Base-by-base conservation (phyloP, 768 basidiomycete species). In the Russula abietina region DNA sequence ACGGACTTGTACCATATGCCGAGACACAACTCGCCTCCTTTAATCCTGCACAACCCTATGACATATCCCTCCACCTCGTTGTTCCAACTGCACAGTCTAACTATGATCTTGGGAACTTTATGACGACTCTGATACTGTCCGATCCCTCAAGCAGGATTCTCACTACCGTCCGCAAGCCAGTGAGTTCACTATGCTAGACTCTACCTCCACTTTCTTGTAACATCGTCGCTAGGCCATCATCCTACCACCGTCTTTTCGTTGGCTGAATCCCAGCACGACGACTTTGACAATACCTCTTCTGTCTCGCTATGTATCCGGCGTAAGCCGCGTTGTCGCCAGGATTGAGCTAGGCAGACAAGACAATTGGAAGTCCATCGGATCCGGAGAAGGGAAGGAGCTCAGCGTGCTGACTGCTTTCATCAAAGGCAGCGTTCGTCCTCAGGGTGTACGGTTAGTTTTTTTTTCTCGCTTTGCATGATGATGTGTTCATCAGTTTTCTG, bases 41-140 rank as follows among this genome's bases (percentile, higher is more conserved):
- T 33, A 78, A 80, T 55, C 69, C 81, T 19, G 75, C 79, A 41
- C 91, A 92, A 65, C 81, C 82, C n/a, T 93, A 93, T 60, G 84
- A 91, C 65, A 76, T 93, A 55, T 84, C 84, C 49, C 73, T 93
- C 17, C 81, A 83, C 57, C 76, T 93, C 17, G 72, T 76, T 32
- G 76, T 93, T 8, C 91, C 91, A 12, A 77, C 82, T 4, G 80
- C 81, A 19, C 83, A 85, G 62, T 73, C 84, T 24, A 93, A 91
- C 74, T 76, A 82, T 68, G 84, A 77, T 4, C 82, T 93, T 3
- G 91, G 91, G 46, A 93, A 93, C 72, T 93, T 93, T 73, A 93
- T 93, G 91, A 76, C 83, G 5, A 80, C 78, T 49, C 71, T 93
- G 39, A 83, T 80, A 1, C 73, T 93, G 30, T 77, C 75, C 3